Base-by-base conservation (phyloP, 116 monocot species). In the Phalaenopsis hybrid region DNA sequence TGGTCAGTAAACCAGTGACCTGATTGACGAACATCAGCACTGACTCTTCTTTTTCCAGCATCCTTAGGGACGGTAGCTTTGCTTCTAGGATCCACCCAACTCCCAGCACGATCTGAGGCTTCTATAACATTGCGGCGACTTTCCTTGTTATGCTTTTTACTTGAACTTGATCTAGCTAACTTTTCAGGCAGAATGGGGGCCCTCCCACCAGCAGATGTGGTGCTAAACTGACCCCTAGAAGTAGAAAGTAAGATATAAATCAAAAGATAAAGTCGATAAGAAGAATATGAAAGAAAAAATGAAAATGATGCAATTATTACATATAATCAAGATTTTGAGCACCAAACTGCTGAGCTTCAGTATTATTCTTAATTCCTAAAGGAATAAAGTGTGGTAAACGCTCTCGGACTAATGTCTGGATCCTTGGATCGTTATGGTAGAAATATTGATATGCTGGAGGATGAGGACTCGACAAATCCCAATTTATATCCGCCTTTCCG, bases 1-100 rank as follows among this genome's bases (percentile, higher is more conserved):
- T 89, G 79, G 18, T 81, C 87, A 45, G 98, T 98, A 85, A 86
- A 90, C 98, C 98, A 98, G 65, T 89, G 92, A 79, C 95, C 98
- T 79, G 81, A 85, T 51, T 86, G 76, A 21, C 68, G 79, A 2
- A 82, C 90, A 80, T 65, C 78, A 67, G 88, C 90, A 83, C 74
- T 61, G 43, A 89, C 86, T 86, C 87, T 81, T 49, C 91, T 90
- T 81, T 90, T 93, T 57, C 84, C 90, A 78, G 86, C 90, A 93
- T 92, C 90, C 75, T 86, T 90, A 77, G 91, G 91, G 79, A 87
- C 20, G 9, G 85, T 46, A 78, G 76, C 72, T 61, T 61, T 81
- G 51, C 75, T 87, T 61, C 77, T 88, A 15, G 89, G 86, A 63
- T 84, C 87, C 52, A 87, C 76, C 89, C 85, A 92, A 80, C 50